Evolutionary conservation across 148 eudicot species (phyloP).

Genomic region (Rhododendron vialii): DNA sequence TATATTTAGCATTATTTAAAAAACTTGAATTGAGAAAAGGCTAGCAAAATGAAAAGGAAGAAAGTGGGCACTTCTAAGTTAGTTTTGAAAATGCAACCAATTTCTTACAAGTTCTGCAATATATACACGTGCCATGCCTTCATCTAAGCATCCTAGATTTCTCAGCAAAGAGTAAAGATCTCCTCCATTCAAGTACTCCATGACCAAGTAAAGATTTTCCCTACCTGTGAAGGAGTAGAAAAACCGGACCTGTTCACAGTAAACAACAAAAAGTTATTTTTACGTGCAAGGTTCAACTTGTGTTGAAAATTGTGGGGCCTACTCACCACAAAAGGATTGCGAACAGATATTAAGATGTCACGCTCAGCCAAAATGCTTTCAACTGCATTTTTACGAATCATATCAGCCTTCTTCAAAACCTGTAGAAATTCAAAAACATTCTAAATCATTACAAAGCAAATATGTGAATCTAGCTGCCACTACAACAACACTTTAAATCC

Average conservation of each 20-base stretch:
- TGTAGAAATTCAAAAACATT: constrained; percentile 29
- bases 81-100: background rate
- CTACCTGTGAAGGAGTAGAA: constrained; percentile 98
- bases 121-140: constrained; percentile 95
- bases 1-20: background rate
- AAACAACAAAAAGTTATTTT: constrained; percentile 23
- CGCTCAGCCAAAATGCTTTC: constrained; percentile 99
- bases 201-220: constrained; percentile 96
- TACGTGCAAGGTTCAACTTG: background rate
- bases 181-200: constrained; percentile 99
- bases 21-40: constrained; percentile 12
- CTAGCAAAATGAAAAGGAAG: background rate
- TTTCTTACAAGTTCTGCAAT: constrained; percentile 92
- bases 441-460: background rate
- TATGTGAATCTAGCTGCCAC: background rate
- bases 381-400: constrained; percentile 95
- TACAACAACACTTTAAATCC: background rate
- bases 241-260: constrained; percentile 81
- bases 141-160: constrained; percentile 94
- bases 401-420: constrained; percentile 97
- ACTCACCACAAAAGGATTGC: constrained; percentile 98
- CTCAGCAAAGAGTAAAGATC: constrained; percentile 88
- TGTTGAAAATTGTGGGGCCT: constrained; percentile 7
- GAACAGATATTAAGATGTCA: constrained; percentile 78
- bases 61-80: constrained; percentile 3